phyloP scores from a whole-genome alignment of 495 filamentous ascomycete genomes.

The Trichoderma virens region DNA sequence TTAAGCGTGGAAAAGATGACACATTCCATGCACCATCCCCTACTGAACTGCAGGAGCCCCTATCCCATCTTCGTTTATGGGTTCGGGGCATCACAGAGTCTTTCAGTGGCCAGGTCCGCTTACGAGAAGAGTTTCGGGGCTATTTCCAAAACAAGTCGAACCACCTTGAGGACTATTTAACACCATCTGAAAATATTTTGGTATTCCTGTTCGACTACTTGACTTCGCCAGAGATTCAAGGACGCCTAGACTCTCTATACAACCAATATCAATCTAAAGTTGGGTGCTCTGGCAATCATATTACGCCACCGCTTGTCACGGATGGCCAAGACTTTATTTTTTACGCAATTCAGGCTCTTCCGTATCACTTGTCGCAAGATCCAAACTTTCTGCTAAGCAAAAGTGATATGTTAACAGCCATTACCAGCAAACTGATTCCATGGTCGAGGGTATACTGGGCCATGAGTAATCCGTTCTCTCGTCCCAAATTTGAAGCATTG shows the following conservation, averaged over 20 bases:
- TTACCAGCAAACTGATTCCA: neutral
- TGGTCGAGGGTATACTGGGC: neutral
- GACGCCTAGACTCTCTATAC: neutral
- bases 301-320: neutral
- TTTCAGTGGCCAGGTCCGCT: neutral
- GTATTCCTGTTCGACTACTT: neutral
- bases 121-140: neutral
- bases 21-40: neutral
- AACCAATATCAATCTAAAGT: neutral
- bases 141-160: neutral
- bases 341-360: neutral
- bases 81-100: neutral
- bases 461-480: neutral
- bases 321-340: neutral
- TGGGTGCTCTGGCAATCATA: neutral
- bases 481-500: neutral
- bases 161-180: neutral
- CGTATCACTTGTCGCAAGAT: neutral
- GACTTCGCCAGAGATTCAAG: neutral
- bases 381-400: neutral
- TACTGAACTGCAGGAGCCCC: neutral
- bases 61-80: neutral
- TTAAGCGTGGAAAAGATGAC: neutral
- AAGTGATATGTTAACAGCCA: neutral
- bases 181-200: neutral